Conservation (phyloP, 2,329 filamentous ascomycete species). For the Trichoderma polysporum region DNA sequence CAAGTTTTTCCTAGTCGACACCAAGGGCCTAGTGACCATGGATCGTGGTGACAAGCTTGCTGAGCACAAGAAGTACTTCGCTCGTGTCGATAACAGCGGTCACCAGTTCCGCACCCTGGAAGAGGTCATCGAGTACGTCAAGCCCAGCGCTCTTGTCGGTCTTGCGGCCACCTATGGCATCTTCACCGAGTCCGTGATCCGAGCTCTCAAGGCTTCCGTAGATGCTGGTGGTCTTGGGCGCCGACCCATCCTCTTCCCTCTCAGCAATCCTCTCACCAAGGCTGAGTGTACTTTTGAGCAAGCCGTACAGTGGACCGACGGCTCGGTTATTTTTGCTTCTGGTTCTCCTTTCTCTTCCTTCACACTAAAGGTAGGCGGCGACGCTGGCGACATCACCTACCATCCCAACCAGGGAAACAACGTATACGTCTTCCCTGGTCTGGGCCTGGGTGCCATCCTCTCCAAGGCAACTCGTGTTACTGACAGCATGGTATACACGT, state of each 20-base stretch:
- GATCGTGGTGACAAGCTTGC: slow-evolving; percentile 93
- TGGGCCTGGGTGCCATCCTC: slow-evolving; percentile 90
- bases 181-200: slow-evolving; percentile 85
- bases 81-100: slow-evolving; percentile 62
- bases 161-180: slow-evolving; percentile 91
- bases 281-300: slow-evolving; percentile 97
- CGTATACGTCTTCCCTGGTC: slow-evolving; percentile 93
- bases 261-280: slow-evolving; percentile 94
- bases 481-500: slow-evolving; percentile 95
- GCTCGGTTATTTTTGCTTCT: slow-evolving; percentile 88
- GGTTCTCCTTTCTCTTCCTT: slow-evolving; percentile 85
- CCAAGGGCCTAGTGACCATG: slow-evolving; percentile 87
- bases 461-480: slow-evolving; percentile 84
- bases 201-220: slow-evolving; percentile 64
- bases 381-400: slow-evolving; percentile 61
- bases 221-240: slow-evolving; percentile 67
- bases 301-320: slow-evolving; percentile 86
- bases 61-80: slow-evolving; percentile 79
- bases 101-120: slow-evolving; percentile 76
- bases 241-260: slow-evolving; percentile 88
- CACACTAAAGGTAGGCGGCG: slow-evolving; percentile 58
- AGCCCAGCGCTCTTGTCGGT: slow-evolving; percentile 91
- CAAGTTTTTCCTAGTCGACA: slow-evolving; percentile 98
- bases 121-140: slow-evolving; percentile 90
- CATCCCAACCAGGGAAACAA: slow-evolving; percentile 83